These are phyloP conservation scores for Ustilago vetiveriae DNA, from an alignment of 1,284 basidiomycete genomes.

Conservation along the genomic window DNA sequence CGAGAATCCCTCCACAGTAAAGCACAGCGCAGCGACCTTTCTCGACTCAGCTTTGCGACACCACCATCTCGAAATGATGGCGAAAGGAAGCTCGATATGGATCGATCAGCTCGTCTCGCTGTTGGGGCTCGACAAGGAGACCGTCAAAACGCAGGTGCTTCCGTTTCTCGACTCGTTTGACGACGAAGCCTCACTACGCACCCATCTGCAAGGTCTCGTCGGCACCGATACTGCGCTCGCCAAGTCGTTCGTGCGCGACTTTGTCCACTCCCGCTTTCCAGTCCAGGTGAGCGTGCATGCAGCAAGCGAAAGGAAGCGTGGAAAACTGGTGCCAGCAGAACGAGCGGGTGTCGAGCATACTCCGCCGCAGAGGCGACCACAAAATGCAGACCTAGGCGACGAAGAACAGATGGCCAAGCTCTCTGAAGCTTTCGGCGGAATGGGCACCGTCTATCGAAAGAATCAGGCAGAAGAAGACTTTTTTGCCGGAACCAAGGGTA, in stretches of 20 bases:
- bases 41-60: not conserved
- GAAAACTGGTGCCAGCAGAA: slow-evolving; percentile 36
- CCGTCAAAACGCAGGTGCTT: slow-evolving; percentile 36
- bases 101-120: slow-evolving; percentile 43
- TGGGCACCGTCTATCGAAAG: slow-evolving; percentile 43
- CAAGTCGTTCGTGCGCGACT: slow-evolving; percentile 37
- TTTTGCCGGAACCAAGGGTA: slow-evolving; percentile 35
- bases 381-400: slow-evolving; percentile 3
- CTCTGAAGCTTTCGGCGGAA: slow-evolving; percentile 37
- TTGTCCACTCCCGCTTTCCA: slow-evolving; percentile 32
- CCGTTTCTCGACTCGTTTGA: slow-evolving; percentile 52
- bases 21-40: not conserved
- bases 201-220: slow-evolving; percentile 40
- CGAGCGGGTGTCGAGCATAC: slow-evolving; percentile 34
- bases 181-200: slow-evolving; percentile 18
- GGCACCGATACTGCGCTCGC: slow-evolving; percentile 31
- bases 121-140: slow-evolving; percentile 42
- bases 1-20: slow-evolving; percentile 10
- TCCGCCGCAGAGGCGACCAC: slow-evolving; percentile 26
- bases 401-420: slow-evolving; percentile 37
- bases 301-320: slow-evolving; percentile 14
- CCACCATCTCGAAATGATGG: slow-evolving; percentile 13
- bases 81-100: slow-evolving; percentile 26
- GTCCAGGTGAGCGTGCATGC: slow-evolving; percentile 1
- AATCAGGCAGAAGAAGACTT: slow-evolving; percentile 37